These are phyloP conservation scores for Endogone sp. DNA, from an alignment of 192 early-diverging fungal genomes.

Conservation along the genomic window DNA sequence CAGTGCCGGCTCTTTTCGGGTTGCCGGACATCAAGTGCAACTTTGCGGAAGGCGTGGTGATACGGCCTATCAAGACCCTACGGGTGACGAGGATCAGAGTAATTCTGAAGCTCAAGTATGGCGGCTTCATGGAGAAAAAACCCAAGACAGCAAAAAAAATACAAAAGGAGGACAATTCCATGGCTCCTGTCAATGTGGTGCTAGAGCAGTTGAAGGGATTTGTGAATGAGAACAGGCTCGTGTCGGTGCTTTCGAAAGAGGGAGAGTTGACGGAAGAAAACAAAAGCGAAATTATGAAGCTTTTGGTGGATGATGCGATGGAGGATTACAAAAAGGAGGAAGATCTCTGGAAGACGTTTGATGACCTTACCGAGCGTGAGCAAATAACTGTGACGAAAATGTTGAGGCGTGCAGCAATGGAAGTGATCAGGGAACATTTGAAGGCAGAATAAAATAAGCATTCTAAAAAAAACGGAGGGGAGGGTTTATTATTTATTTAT, in stretches of 20 bases:
- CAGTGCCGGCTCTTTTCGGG: neutral
- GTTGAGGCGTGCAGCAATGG: neutral
- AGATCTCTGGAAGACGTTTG: neutral
- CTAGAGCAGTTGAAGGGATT: neutral
- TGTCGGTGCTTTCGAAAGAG: neutral
- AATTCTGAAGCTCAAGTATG: neutral
- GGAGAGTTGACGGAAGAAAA: neutral
- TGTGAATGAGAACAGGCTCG: neutral
- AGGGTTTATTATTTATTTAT: neutral
- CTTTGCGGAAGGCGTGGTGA: no score
- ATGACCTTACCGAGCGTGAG: neutral
- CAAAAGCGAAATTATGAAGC: neutral
- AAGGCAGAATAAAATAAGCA: neutral
- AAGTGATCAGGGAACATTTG: neutral
- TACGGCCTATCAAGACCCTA: no score
- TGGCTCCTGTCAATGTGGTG: neutral
- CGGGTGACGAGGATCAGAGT: neutral
- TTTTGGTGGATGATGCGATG: neutral
- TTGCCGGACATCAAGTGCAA: no score
- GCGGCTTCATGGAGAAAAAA: neutral
- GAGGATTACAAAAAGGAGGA: neutral
- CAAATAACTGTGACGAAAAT: neutral
- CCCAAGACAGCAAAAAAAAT: neutral
- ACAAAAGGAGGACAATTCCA: neutral
- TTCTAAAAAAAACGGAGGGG: no score